Evolutionary conservation across 345 rosid genomes (phyloP).

Genomic region (Citrus glauca): DNA sequence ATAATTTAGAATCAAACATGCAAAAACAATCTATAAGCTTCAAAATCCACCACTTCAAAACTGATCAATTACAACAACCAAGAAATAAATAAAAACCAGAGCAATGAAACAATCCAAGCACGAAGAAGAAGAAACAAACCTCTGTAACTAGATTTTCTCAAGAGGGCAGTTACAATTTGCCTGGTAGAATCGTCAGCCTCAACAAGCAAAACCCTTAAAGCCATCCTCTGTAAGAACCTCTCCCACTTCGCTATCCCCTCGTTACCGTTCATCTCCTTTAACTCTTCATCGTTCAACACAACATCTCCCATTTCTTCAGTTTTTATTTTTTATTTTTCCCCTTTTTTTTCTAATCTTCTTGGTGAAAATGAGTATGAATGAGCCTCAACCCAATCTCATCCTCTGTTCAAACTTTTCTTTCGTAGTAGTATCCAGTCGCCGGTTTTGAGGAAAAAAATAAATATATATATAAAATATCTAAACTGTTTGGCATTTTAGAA

Average conservation of each 20-base stretch:
- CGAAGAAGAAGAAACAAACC: slow-evolving; percentile 40
- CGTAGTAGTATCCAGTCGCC: too few species aligned
- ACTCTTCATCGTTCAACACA: slow-evolving; percentile 14
- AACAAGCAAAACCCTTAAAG: slow-evolving; percentile 68
- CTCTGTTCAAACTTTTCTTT: background rate
- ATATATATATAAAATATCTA: too few species aligned
- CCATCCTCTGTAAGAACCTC: slow-evolving; percentile 62
- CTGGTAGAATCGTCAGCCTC: slow-evolving; percentile 97
- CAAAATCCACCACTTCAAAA: background rate
- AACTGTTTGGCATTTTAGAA: too few species aligned
- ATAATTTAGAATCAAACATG: background rate
- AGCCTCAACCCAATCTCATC: background rate
- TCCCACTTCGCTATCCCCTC: slow-evolving; percentile 61
- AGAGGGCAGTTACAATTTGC: slow-evolving; percentile 81
- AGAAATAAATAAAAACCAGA: background rate
- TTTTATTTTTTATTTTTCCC: background rate
- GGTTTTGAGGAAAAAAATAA: too few species aligned
- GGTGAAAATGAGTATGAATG: background rate
- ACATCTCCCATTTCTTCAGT: slow-evolving; percentile 13
- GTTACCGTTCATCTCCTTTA: slow-evolving; percentile 16
- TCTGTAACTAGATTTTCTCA: slow-evolving; percentile 77
- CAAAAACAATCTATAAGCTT: background rate
- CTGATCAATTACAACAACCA: background rate
- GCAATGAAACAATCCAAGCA: background rate
- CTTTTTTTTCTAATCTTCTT: too few species aligned